Base-by-base conservation (phyloP, 1,284 basidiomycete genomes). In the Rhizoctonia solani region DNA sequence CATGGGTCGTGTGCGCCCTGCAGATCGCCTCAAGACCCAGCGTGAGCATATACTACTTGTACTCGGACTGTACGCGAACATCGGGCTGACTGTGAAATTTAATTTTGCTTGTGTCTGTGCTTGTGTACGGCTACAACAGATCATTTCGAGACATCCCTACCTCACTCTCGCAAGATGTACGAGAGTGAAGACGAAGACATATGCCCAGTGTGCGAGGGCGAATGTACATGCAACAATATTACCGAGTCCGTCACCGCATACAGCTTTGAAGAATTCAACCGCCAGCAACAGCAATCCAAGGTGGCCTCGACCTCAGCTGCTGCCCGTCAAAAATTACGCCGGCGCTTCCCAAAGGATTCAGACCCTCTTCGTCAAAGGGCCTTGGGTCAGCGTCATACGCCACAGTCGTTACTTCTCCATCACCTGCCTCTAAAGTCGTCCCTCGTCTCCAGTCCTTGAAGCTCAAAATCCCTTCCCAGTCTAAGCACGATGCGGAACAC, bases 201-300 rank as follows among this genome's bases (percentile, higher is more conserved):
- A 19, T 61, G 56, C 42, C 56, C 56, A 42, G 56, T 61, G 37
- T 61, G 56, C 56, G 56, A 61, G 56, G 56, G 39, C 56, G 56
- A 61, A 30, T 61, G 56, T 30, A 61, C 46, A n/a, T 61, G 56
- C 56, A 61, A 61, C 30, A 61, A 61, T 39, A 44, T 61, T 30
- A 44, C 44, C 56, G 56, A 61, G 46, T 61, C 56, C 46, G 44
- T 61, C 32, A 61, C 56, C 56, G 56, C 56, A 27, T 47, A 29
- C 46, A 61, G 29, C 21, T 61, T 61, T 21, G 56, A 42, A 29
- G 56, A 61, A 34, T 61, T 61, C 39, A 61, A 39, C n/a, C 44
- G 55, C 27, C 39, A 61, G 46, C 21, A 2, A 37, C 44, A 61
- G 16, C 25, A 41, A 58, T n/a, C 55, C 42, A 30, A 16, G 19